A percentile compares a stretch with the other conserved stretches of the same genome.
phyloP scores from a whole-genome alignment of 129 eudicot genomes.

The Oenanthe sinensis region DNA sequence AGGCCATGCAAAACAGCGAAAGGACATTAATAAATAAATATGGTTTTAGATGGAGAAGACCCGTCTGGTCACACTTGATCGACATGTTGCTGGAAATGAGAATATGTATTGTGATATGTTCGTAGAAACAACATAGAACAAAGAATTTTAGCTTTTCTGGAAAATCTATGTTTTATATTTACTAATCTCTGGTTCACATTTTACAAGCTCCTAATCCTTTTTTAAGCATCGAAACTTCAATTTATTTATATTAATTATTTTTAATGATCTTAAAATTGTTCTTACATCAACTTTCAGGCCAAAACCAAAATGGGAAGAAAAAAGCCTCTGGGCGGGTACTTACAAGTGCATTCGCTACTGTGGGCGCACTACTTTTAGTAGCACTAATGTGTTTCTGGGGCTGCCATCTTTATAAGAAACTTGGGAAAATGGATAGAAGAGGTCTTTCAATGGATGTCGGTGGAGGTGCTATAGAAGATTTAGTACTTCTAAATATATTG shows the following conservation, averaged over 20 bases:
- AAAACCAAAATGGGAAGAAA: slow-evolving; percentile 54
- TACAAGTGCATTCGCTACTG: slow-evolving; percentile 88
- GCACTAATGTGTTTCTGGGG: slow-evolving; percentile 99
- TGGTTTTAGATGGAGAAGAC: background rate
- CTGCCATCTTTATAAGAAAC: slow-evolving; percentile 88
- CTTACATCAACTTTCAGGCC: slow-evolving; percentile 20
- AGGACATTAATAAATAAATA: background rate
- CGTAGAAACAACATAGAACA: background rate
- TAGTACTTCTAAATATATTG: background rate
- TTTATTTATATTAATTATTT: background rate
- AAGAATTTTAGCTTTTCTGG: background rate
- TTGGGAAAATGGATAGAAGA: slow-evolving; percentile 68
- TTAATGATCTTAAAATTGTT: background rate
- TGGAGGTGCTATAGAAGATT: slow-evolving; percentile 55
- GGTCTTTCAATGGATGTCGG: slow-evolving; percentile 75
- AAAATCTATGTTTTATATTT: background rate
- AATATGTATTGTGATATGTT: background rate
- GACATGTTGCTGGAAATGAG: background rate
- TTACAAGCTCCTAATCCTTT: background rate
- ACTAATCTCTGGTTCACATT: background rate
- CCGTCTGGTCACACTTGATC: background rate
- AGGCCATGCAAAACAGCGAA: background rate
- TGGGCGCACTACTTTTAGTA: slow-evolving; percentile 87
- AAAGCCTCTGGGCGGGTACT: slow-evolving; percentile 79
- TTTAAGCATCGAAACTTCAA: background rate